Base-by-base conservation (phyloP, 345 rosid species). In the Laguncularia racemosa region DNA sequence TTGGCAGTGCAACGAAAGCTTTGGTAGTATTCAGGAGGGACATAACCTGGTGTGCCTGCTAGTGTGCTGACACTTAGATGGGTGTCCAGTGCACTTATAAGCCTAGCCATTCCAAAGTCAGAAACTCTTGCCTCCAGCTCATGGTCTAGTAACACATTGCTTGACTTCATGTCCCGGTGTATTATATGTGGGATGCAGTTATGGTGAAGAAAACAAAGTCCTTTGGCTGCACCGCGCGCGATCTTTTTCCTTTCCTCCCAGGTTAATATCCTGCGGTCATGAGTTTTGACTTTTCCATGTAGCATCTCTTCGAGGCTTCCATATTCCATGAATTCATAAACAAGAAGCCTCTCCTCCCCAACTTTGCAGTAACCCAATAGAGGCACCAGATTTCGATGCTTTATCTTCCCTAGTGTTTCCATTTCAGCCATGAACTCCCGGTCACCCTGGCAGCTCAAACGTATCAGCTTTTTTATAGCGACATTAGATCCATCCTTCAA, bases 351-450 rank as follows among this genome's bases (percentile, higher is more conserved):
- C 59, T 92, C 98, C 60, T 92, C 98, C 0, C 98, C 98, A 2
- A 92, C 55, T 59, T 88, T 84, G 78, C 98, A 92, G 45, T 92
- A 92, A 8, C 98, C 98, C 11, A 88, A 67, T 0, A 92, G 69
- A 12, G 98, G 98, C 38, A 92, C 98, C 12, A 92, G 95, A 70
- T 92, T 92, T 62, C 75, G 78, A 46, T 92, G 98, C 74, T 92
- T 92, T 58, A 92, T 92, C 80, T 92, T 92, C 38, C 96, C 96
- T 3, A 92, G 62, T 15, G 98, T 92, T 71, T 92, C 98, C 98
- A 92, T 92, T 44, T 92, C 98, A 0, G 98, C 96, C 96, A 86
- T 92, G 77, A 92, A 92, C 73, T 92, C 98, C 16, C 98, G 63
- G 44, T 92, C 98, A 8, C 98, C 98, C 59, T 92, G 98, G 76